Evolutionary conservation across 306 rosid genomes (phyloP), one percentile per base, ranked within the genome.

Genomic region (Vigna nakashimae): DNA sequence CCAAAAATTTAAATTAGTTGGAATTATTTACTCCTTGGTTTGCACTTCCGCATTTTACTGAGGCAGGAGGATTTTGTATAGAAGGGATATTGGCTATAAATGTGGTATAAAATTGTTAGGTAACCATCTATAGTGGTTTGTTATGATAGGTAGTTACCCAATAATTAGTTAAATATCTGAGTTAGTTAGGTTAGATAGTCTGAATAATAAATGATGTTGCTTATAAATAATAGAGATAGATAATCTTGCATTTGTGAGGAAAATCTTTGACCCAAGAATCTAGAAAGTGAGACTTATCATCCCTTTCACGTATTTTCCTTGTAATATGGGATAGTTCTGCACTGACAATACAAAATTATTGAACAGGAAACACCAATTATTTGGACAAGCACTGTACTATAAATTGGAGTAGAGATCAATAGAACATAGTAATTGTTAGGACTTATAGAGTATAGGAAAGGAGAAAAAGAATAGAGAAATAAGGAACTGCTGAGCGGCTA

Each of bases 261-360:
- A 20, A 74, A 74, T 30, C 17, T 62, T 49, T 5, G 30, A 75
- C 3, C 24, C 9, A 60, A 28, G 59, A 74, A 12, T 46, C 66
- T 22, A 6, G 48, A 63, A 60, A 63, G 22, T 30, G 32, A 18
- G 22, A 63, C 38, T 32, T 6, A 34, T 50, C 71, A 32, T 63
- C 51, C 16, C 18, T 75, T 49, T 48, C 62, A 11, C 49, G 14
- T 48, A 17, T 17, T 62, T 74, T 60, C 6, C 30, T 62, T 46
- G 79, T 49, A 64, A n/a, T 48, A 32, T 46, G 50, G 64, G 72
- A 38, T 75, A 32, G 80, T 18, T 38, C 50, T 52, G 28, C 16
- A n/a, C 7, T 65, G 26, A 5, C 51, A 50, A 65, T 20, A 22
- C 20, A 14, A 51, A 65, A 51, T 40, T 40, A 74, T 5, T 74